Evolutionary conservation across 192 early-diverging fungal genomes (phyloP).

Genomic region (Coemansia erecta): DNA sequence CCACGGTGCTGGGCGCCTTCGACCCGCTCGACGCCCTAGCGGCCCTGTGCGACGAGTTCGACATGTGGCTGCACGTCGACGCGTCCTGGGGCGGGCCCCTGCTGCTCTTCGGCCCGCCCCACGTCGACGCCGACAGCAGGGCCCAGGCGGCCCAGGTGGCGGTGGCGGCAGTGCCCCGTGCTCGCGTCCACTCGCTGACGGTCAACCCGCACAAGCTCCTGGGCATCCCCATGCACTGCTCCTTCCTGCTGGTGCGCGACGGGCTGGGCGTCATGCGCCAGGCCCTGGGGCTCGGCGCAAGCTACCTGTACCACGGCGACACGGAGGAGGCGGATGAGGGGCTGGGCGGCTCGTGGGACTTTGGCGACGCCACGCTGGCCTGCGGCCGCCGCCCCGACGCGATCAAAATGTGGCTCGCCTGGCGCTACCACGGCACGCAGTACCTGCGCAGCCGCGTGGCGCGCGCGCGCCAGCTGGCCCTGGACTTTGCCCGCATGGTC

Average conservation of each 20-base stretch:
- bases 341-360: slow-evolving; percentile 53
- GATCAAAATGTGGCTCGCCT: slow-evolving; percentile 74
- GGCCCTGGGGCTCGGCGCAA: slow-evolving; percentile 63
- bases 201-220: slow-evolving; percentile 84
- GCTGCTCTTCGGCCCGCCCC: slow-evolving; percentile 64
- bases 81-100: slow-evolving; percentile 76
- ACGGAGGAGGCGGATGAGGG: background rate
- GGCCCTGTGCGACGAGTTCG: slow-evolving; percentile 57
- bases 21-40: slow-evolving; percentile 66
- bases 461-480: slow-evolving; percentile 57
- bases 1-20: slow-evolving; percentile 80
- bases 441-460: slow-evolving; percentile 61
- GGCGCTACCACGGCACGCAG: slow-evolving; percentile 69
- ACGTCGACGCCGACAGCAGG: too few species aligned
- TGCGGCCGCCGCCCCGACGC: slow-evolving; percentile 80
- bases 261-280: slow-evolving; percentile 54
- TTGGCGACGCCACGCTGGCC: slow-evolving; percentile 75
- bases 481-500: slow-evolving; percentile 42
- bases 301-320: slow-evolving; percentile 65
- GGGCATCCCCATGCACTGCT: slow-evolving; percentile 77
- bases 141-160: too few species aligned
- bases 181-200: slow-evolving; percentile 65
- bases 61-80: slow-evolving; percentile 76
- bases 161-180: too few species aligned
- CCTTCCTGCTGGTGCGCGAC: slow-evolving; percentile 62